Conservation (phyloP, 1,284 basidiomycete genomes). For the Ceratobasidium theobromae region DNA sequence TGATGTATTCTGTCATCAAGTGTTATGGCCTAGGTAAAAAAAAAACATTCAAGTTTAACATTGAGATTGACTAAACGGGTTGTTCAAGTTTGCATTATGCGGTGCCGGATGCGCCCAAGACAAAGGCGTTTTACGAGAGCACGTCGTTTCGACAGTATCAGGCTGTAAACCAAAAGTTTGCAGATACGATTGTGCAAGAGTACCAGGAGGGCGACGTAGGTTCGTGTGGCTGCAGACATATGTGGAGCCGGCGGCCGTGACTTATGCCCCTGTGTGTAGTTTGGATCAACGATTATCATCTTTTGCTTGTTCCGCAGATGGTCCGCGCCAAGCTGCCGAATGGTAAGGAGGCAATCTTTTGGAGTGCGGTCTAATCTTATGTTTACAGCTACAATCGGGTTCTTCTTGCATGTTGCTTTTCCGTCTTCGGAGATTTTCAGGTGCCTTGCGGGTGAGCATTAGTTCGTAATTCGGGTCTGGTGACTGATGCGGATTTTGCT, state of each 20-base stretch:
- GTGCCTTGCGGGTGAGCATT: conserved; percentile 57
- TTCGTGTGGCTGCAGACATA: conserved; percentile 39
- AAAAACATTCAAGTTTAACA: conserved; percentile 28
- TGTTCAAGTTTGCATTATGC: conserved; percentile 87
- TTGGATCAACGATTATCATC: conserved; percentile 78
- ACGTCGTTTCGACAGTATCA: conserved; percentile 74
- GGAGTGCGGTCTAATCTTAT: not conserved
- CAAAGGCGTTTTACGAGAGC: conserved; percentile 74
- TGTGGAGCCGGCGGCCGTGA: not conserved
- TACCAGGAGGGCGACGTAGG: conserved; percentile 83
- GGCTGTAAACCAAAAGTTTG: conserved; percentile 81
- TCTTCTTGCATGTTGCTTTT: conserved; percentile 89
- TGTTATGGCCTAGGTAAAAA: conserved; percentile 37
- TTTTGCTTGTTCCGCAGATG: conserved; percentile 79
- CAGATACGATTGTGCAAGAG: conserved; percentile 69
- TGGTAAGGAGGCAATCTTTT: not conserved
- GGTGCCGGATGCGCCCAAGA: conserved; percentile 81
- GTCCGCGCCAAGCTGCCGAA: conserved; percentile 62
- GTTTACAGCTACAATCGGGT: conserved; percentile 66
- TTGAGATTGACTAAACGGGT: conserved; percentile 50
- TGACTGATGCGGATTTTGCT: not conserved
- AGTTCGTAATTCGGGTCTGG: not conserved
- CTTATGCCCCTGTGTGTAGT: conserved; percentile 27
- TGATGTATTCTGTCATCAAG: conserved; percentile 86
- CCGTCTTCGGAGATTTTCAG: conserved; percentile 87